A percentile compares a stretch with the other conserved stretches of the same genome.
phyloP scores from a whole-genome alignment of 495 filamentous ascomycete species.

The Trichocladium uniseriatum region DNA sequence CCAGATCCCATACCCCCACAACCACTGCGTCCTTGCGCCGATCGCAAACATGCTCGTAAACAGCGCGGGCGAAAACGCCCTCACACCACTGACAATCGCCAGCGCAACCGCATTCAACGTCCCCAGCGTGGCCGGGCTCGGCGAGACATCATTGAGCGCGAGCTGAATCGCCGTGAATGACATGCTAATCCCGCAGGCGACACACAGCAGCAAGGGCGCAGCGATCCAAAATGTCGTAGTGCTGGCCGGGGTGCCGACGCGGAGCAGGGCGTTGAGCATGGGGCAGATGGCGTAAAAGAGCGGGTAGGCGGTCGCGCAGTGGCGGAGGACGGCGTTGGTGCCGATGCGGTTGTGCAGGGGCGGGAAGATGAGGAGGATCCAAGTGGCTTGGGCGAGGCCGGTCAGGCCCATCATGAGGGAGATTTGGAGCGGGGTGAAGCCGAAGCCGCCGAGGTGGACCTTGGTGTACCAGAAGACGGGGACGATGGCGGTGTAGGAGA shows the following conservation, averaged over 20 bases:
- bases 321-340: constrained; percentile 49
- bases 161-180: constrained; percentile 60
- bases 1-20: constrained; percentile 58
- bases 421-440: constrained; percentile 50
- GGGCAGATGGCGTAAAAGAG: constrained; percentile 47
- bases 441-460: constrained; percentile 47
- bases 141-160: constrained; percentile 58
- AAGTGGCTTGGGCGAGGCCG: constrained; percentile 52
- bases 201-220: constrained; percentile 27
- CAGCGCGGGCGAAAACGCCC: constrained; percentile 51
- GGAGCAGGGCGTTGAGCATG: constrained; percentile 44
- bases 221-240: constrained; percentile 47
- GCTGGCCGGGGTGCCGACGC: constrained; percentile 24
- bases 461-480: constrained; percentile 56
- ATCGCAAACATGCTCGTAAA: constrained; percentile 54
- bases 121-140: constrained; percentile 47
- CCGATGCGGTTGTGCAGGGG: constrained; percentile 48
- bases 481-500: constrained; percentile 53
- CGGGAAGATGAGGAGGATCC: constrained; percentile 57
- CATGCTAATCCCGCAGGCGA: constrained; percentile 56
- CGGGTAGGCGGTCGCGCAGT: constrained; percentile 47
- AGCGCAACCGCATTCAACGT: constrained; percentile 58
- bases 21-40: constrained; percentile 46
- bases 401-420: constrained; percentile 49
- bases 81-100: constrained; percentile 40